Base-by-base conservation (phyloP, 1,139 yeast species). In the Pichia sp. region DNA sequence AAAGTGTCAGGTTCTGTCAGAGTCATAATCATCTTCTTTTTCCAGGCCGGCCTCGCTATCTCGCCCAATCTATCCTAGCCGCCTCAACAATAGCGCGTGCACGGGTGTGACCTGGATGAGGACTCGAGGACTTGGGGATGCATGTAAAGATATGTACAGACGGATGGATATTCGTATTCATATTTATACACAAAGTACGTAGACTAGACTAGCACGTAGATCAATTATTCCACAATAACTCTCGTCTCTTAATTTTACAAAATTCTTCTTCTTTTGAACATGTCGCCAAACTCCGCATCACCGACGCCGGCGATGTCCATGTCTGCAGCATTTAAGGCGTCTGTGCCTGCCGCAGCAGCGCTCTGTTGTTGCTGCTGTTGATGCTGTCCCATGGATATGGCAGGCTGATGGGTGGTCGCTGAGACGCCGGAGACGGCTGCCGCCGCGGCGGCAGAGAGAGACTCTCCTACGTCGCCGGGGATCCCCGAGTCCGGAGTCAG, bases 401-500 rank as follows among this genome's bases (percentile, higher is more conserved):
- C 37, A 31, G 37, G 8, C 18, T 31, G 37, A 18, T 31, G 37
- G 16, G 18, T n/a, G 37, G 37, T 7, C 6, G 37, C 8, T 6
- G 37, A 6, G 37, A 31, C 37, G 6, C 37, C 37, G 8, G 37
- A 13, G 18, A 31, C 37, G 6, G 37, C 37, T 8, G 19, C 22
- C 22, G 45, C 18, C 4, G 37, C 45, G 25, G 34, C 21, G 5
- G 34, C 16, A 6, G 22, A 30, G n/a, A 42, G 13, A 12, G 45
- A 12, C 6, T 21, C 36, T 7, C 30, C 19, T 7, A 42, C 45
- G 34, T 26, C 46, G 25, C 41, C 31, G 3, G 26, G 23, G 12
- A 36, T 39, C 21, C 41, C 41, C 5, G 43, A n/a, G 21, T 42
- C 53, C 6, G 56, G 55, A 12, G 53, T 44, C n/a, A 54, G 43